These are phyloP conservation scores for Coffea canephora DNA, from an alignment of 257 asterid genomes.

Conservation along the genomic window DNA sequence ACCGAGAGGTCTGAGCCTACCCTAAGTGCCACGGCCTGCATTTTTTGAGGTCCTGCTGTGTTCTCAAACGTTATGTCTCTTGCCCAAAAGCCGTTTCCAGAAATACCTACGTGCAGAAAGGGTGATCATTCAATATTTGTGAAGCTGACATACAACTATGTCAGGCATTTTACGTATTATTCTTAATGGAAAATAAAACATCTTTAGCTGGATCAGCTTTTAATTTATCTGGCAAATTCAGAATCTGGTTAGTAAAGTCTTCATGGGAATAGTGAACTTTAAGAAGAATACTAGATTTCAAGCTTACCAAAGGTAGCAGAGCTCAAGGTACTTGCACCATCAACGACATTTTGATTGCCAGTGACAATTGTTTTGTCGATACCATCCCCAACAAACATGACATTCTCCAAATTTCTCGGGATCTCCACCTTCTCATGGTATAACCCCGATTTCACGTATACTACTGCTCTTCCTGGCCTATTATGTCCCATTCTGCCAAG, in stretches of 20 bases:
- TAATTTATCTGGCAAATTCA: too few species aligned
- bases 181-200: neutral
- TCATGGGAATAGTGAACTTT: too few species aligned
- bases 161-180: neutral
- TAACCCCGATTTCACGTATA: constrained; percentile 53
- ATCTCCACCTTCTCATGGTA: constrained; percentile 59
- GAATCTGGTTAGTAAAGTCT: too few species aligned
- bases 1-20: constrained; percentile 49
- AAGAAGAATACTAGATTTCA: neutral
- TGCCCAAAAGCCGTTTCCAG: constrained; percentile 68
- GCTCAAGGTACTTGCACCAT: constrained; percentile 52
- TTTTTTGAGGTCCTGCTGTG: constrained; percentile 21
- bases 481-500: constrained; percentile 34
- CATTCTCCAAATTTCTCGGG: constrained; percentile 36
- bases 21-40: constrained; percentile 68
- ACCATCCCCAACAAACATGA: constrained; percentile 80
- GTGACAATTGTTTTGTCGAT: constrained; percentile 61
- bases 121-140: too few species aligned
- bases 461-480: constrained; percentile 39
- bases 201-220: too few species aligned
- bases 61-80: constrained; percentile 60
- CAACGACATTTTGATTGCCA: constrained; percentile 45
- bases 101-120: constrained; percentile 36
- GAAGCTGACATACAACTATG: too few species aligned
- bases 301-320: constrained; percentile 67